phyloP scores from a whole-genome alignment of 176 grass and related monocot species.

The Rhynchospora pubera region DNA sequence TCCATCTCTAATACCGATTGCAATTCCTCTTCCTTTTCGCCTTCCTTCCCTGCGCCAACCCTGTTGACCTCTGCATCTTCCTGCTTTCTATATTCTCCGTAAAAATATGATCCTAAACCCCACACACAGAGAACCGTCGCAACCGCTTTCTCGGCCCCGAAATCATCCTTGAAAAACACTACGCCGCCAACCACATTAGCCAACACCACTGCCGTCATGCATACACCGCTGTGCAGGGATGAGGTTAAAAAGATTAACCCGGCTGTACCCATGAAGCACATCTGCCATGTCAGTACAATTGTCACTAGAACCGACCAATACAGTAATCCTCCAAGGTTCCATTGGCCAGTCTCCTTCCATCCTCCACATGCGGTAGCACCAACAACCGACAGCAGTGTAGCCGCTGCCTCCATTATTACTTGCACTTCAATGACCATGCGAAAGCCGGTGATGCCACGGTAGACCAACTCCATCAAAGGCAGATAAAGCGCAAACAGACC shows the following conservation, averaged over 20 bases:
- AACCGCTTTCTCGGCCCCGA: slow-evolving; percentile 61
- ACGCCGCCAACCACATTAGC: slow-evolving; percentile 70
- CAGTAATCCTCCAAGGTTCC: slow-evolving; percentile 25
- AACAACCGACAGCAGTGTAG: slow-evolving; percentile 29
- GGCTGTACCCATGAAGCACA: slow-evolving; percentile 91
- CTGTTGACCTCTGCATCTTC: neutral
- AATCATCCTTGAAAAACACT: slow-evolving; percentile 57
- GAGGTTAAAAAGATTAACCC: slow-evolving; percentile 75
- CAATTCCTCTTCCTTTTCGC: neutral
- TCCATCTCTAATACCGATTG: neutral
- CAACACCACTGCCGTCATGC: slow-evolving; percentile 72
- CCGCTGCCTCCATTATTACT: slow-evolving; percentile 62
- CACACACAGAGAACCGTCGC: slow-evolving; percentile 64
- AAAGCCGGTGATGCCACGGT: slow-evolving; percentile 42
- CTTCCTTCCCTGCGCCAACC: neutral
- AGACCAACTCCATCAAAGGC: slow-evolving; percentile 71
- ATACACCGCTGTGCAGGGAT: slow-evolving; percentile 74
- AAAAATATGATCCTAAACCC: slow-evolving; percentile 82
- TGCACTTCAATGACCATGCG: slow-evolving; percentile 70
- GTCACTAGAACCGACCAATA: slow-evolving; percentile 55
- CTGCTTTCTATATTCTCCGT: slow-evolving; percentile 60
- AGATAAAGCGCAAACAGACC: slow-evolving; percentile 67
- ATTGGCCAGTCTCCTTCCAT: slow-evolving; percentile 24
- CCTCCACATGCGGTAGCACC: slow-evolving; percentile 34
- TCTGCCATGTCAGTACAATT: slow-evolving; percentile 69